A percentile compares a stretch with the other conserved stretches of the same genome.
These are phyloP conservation scores for Eucalyptus regnans DNA, from an alignment of 345 rosid species.

Conservation along the genomic window DNA sequence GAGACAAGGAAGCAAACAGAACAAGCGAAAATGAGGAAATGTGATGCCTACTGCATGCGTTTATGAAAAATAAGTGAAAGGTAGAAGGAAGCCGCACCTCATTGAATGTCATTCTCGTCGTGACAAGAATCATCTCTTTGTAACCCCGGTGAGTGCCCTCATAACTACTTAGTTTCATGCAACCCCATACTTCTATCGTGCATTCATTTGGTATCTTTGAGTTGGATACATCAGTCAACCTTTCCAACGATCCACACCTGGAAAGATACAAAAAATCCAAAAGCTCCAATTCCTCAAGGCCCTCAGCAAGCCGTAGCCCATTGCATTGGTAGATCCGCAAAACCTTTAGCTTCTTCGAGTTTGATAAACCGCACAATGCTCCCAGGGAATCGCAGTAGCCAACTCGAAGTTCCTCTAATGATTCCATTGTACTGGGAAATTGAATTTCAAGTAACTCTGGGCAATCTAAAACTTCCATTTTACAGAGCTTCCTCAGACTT, in stretches of 20 bases:
- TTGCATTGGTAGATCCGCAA: neutral
- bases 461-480: neutral
- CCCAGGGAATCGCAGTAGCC: neutral
- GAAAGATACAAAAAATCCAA: fast-evolving
- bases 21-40: neutral
- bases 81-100: neutral
- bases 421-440: neutral
- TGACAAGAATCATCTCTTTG: neutral
- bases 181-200: fast-evolving
- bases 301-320: neutral
- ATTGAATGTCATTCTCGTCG: fast-evolving
- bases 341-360: fast-evolving
- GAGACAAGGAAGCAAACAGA: neutral
- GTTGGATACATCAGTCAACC: neutral
- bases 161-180: neutral
- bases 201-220: neutral
- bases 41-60: fast-evolving
- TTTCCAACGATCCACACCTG: neutral
- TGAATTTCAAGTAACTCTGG: neutral
- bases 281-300: neutral
- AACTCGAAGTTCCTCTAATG: too few species aligned
- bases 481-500: neutral
- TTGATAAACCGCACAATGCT: fast-evolving
- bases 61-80: neutral
- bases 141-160: fast-evolving